Percentiles rank a stretch among this genome's conserved stretches.
These are phyloP conservation scores for Diaporthe ampelina DNA, from an alignment of 2,329 filamentous ascomycete species.

Conservation along the genomic window DNA sequence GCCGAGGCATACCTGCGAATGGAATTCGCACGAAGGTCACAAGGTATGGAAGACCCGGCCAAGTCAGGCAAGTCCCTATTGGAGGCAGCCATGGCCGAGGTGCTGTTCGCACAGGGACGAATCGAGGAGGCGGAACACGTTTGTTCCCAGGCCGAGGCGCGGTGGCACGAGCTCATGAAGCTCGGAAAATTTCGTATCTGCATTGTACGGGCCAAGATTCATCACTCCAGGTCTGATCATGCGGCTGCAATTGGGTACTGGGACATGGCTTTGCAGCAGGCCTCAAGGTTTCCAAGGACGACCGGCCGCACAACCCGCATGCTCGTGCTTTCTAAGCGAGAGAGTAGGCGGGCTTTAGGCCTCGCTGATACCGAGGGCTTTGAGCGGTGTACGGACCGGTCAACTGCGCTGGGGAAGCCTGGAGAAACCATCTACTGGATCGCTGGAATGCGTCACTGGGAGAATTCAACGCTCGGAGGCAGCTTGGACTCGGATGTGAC, in stretches of 20 bases:
- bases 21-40: not conserved
- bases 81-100: slow-evolving; percentile 4
- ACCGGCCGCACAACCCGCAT: not conserved
- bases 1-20: slow-evolving; percentile 4
- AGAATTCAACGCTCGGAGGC: not conserved
- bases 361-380: not conserved
- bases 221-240: not conserved
- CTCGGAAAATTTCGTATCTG: slow-evolving; percentile 9
- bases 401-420: not conserved
- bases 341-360: not conserved
- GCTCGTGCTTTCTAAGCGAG: not conserved
- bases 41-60: not conserved
- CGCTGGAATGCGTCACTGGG: slow-evolving; percentile 5
- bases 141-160: not conserved
- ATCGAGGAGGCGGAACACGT: not conserved
- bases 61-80: slow-evolving; percentile 8
- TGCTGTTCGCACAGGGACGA: slow-evolving; percentile 8
- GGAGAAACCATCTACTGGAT: slow-evolving; percentile 8
- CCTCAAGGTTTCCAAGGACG: not conserved
- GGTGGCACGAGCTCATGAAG: slow-evolving; percentile 2
- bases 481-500: not conserved
- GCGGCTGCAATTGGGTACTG: not conserved
- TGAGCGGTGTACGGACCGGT: not conserved
- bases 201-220: slow-evolving; percentile 15
- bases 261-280: slow-evolving; percentile 4